phyloP scores from a whole-genome alignment of 345 rosid species.

The Balakata baccata region DNA sequence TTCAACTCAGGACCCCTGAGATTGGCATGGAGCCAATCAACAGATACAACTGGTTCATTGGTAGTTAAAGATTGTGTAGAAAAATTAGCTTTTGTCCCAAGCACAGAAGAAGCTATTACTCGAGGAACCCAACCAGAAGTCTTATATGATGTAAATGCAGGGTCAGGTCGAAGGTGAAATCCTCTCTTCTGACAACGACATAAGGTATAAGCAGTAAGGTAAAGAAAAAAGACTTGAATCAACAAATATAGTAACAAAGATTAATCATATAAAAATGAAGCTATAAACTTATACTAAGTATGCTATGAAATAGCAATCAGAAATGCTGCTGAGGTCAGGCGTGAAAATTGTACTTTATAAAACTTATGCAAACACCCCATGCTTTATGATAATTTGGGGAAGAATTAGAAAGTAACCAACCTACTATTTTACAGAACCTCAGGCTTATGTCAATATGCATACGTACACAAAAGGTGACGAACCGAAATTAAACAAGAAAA shows the following conservation, averaged over 20 bases:
- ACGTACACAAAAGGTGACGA: not conserved
- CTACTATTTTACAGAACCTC: not conserved
- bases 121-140: slow-evolving; percentile 34
- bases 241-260: not conserved
- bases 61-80: slow-evolving; percentile 48
- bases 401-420: not conserved
- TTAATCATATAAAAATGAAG: not conserved
- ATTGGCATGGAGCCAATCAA: slow-evolving; percentile 89
- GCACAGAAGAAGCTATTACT: slow-evolving; percentile 49
- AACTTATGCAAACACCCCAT: not conserved
- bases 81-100: slow-evolving; percentile 35
- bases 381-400: not conserved
- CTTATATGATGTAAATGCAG: slow-evolving; percentile 24
- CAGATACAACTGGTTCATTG: slow-evolving; percentile 81
- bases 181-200: slow-evolving; percentile 46
- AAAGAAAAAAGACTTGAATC: not conserved
- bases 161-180: slow-evolving; percentile 26
- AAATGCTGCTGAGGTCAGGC: not conserved
- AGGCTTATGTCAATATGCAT: not conserved
- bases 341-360: not conserved
- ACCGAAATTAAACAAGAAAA: not conserved
- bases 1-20: slow-evolving; percentile 74
- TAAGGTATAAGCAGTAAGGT: not conserved
- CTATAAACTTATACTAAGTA: not conserved
- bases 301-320: not conserved